Conservation (phyloP, 768 basidiomycete genomes). For the Sporobolomyces phaffii region DNA sequence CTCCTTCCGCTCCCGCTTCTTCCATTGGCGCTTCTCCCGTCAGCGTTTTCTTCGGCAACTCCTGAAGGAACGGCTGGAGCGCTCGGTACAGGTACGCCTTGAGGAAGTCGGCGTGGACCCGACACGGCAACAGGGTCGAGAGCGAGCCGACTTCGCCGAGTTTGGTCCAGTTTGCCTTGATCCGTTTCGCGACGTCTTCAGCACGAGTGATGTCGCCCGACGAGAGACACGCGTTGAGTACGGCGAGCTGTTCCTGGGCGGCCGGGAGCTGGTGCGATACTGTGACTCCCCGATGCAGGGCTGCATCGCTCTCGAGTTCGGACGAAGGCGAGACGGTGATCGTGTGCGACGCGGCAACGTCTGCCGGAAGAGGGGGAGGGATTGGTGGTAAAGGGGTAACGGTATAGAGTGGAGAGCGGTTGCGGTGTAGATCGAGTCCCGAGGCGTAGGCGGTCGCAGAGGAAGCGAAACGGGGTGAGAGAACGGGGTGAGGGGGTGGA, state of each 20-base stretch:
- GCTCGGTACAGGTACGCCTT: constrained; percentile 37
- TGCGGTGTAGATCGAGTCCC: neutral
- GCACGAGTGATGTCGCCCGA: constrained; percentile 74
- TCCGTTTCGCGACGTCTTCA: constrained; percentile 61
- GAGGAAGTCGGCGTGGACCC: constrained; percentile 40
- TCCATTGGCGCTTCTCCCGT: too few species aligned
- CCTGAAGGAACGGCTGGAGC: constrained; percentile 13
- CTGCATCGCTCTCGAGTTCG: too few species aligned
- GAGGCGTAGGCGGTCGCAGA: neutral
- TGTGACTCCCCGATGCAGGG: constrained; percentile 9
- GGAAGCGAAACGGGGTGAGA: neutral
- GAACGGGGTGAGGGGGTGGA: neutral
- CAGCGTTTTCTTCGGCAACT: neutral
- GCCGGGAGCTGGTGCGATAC: constrained; percentile 57
- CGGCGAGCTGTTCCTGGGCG: constrained; percentile 63
- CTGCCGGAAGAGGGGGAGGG: constrained; percentile 35
- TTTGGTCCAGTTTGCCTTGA: constrained; percentile 49
- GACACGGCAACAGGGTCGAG: constrained; percentile 29
- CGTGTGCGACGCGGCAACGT: constrained; percentile 15
- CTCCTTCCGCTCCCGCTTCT: neutral
- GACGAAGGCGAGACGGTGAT: neutral
- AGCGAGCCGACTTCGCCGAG: constrained; percentile 6
- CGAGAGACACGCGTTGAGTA: constrained; percentile 78
- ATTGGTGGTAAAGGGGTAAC: constrained; percentile 28
- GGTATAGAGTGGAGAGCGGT: constrained; percentile 19